A percentile compares a stretch with the other conserved stretches of the same genome.
Conservation (phyloP, 768 basidiomycete species). For the Mycena capillaripes region DNA sequence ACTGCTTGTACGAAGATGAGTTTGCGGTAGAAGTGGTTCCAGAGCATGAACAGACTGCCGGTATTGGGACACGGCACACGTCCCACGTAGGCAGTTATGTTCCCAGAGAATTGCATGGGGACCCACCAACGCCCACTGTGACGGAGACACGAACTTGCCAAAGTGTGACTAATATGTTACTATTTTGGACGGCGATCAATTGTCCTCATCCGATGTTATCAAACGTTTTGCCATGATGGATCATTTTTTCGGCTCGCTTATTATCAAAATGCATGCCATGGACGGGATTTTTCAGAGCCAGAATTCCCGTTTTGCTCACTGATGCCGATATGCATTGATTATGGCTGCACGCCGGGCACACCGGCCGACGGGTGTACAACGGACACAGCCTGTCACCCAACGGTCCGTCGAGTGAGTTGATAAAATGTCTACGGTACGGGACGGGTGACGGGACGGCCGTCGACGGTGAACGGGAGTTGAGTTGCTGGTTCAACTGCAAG, state of each 20-base stretch:
- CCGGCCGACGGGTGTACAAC: too few relatives aligned
- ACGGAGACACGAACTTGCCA: too few relatives aligned
- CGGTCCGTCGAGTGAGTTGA: too few relatives aligned
- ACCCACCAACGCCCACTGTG: slow-evolving; percentile 20
- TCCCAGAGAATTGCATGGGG: slow-evolving; percentile 7
- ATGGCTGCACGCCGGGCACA: too few relatives aligned
- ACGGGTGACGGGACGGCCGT: too few relatives aligned
- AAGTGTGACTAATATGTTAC: too few relatives aligned
- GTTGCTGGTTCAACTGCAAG: too few relatives aligned
- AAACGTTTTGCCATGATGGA: background rate
- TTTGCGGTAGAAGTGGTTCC: slow-evolving; percentile 19
- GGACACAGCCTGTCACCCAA: too few relatives aligned
- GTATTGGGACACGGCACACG: background rate
- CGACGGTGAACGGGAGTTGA: too few relatives aligned
- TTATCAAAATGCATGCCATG: too few relatives aligned
- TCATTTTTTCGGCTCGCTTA: slow-evolving; percentile 6
- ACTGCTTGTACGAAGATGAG: background rate
- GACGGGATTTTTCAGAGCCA: background rate
- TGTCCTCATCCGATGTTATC: background rate
- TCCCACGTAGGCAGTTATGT: slow-evolving; percentile 15
- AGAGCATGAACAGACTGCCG: background rate
- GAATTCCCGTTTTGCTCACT: background rate
- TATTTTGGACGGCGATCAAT: background rate
- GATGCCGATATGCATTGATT: slow-evolving; percentile 13
- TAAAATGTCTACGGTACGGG: too few relatives aligned